A percentile compares a stretch with the other conserved stretches of the same genome.
Evolutionary conservation across 2,329 filamentous ascomycete species (phyloP).

Genomic region (Exutisphaerella laricina): DNA sequence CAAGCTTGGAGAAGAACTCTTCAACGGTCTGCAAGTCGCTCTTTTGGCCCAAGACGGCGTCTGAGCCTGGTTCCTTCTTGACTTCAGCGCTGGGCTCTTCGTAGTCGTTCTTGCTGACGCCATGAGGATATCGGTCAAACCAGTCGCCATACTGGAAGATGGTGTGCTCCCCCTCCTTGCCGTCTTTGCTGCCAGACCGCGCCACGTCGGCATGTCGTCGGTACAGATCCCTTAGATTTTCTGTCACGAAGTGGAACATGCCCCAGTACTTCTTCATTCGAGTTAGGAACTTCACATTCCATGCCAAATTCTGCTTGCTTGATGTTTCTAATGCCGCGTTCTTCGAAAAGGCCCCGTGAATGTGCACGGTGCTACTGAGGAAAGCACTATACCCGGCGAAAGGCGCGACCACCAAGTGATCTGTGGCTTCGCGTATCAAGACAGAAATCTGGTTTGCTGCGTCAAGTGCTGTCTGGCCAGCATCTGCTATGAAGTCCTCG

Average conservation of each 20-base stretch:
- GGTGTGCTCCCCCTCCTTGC: constrained; percentile 46
- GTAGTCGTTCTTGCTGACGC: constrained; percentile 78
- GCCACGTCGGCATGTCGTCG: constrained; percentile 77
- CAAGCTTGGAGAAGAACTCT: constrained; percentile 82
- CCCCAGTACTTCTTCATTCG: constrained; percentile 99
- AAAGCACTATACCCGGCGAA: constrained; percentile 96
- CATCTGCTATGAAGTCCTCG: constrained; percentile 68
- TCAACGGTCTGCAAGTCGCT: constrained; percentile 89
- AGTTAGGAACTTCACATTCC: constrained; percentile 82
- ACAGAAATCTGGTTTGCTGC: constrained; percentile 84
- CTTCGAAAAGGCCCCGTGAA: constrained; percentile 84
- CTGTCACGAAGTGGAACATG: constrained; percentile 95
- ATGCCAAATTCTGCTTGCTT: constrained; percentile 77
- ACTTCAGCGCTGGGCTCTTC: constrained; percentile 61
- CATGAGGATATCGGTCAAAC: constrained; percentile 93
- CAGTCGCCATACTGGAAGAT: constrained; percentile 97
- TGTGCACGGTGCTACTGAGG: constrained; percentile 87
- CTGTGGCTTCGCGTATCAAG: constrained; percentile 72
- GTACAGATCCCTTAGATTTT: constrained; percentile 86
- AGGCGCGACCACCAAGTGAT: constrained; percentile 76
- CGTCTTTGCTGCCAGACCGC: constrained; percentile 51
- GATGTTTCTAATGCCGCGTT: constrained; percentile 67
- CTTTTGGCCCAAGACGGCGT: constrained; percentile 83
- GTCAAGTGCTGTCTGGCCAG: constrained; percentile 68
- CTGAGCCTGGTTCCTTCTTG: constrained; percentile 73